Base-by-base conservation (phyloP, 257 asterid genomes). In the Perilla frutescens region DNA sequence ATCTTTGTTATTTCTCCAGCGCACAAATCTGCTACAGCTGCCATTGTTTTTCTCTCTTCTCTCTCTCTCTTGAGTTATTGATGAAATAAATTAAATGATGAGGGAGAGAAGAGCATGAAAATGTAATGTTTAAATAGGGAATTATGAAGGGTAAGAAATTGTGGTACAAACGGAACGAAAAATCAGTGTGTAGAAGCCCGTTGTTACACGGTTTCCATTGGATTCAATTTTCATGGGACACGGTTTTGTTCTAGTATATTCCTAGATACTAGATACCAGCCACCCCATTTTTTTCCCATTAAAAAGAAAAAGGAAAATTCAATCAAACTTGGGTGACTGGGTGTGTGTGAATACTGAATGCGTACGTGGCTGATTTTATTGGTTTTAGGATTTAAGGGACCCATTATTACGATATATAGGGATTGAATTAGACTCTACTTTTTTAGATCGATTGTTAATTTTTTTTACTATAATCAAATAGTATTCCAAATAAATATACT, bases 1-100 rank as follows among this genome's bases (percentile, higher is more conserved):
- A 91, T 66, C 91, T 87, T 91, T 45, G 81, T 68, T 0, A 89
- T 53, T 70, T 87, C 90, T 59, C 77, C 89, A 29, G 82, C 65
- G 69, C 96, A 84, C 54, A 71, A 70, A 71, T 83, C 89, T 53
- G 87, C 88, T 20, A 80, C 80, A 40, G 82, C 81, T 77, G 92
- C 87, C 87, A 87, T 87, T 73, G 36, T 47, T 37, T 55, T 11
- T 10, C 12, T 10, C 26, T 5, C 49, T 9, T 29, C 58, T 68
- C 12, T 14, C 37, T 40, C 44, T 76, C n/a, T 5, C 39, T 14
- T 29, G 43, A 54, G 11, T 63, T 75, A 0, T n/a, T 64, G 61
- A 77, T 72, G 62, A 76, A 48, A 32, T 43, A 10, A 15, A 1
- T 14, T 13, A 3, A 53, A 11, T 63, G 20, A 64, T 72, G 77